These are phyloP conservation scores for Ploettnerulaceae sp. DNA, from an alignment of 2,329 filamentous ascomycete species.

Conservation along the genomic window DNA sequence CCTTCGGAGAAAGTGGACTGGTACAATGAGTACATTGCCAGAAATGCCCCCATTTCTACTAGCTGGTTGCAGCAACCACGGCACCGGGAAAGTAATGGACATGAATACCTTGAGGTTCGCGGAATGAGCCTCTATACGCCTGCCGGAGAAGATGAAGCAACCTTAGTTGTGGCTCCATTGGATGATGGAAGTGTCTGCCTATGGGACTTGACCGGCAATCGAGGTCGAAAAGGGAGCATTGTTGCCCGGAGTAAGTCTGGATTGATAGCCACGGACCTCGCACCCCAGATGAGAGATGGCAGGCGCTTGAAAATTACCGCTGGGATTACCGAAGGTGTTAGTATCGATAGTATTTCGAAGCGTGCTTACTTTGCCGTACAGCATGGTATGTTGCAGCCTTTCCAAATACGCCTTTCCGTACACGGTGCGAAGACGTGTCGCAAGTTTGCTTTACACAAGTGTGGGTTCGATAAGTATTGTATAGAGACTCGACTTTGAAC, in stretches of 20 bases:
- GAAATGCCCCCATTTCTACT: conserved; percentile 67
- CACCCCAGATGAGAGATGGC: conserved; percentile 39
- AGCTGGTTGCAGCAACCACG: conserved; percentile 70
- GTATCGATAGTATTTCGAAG: conserved; percentile 62
- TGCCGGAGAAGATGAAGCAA: conserved; percentile 47
- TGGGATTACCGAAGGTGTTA: conserved; percentile 75
- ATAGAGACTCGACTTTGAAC: too few species aligned
- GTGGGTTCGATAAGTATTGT: neutral
- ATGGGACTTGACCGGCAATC: conserved; percentile 67
- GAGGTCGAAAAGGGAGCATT: conserved; percentile 54
- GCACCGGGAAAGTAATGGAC: conserved; percentile 38
- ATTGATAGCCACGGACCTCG: conserved; percentile 57
- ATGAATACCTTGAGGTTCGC: conserved; percentile 58
- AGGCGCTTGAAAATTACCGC: conserved; percentile 59
- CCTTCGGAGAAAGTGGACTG: conserved; percentile 69
- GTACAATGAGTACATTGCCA: conserved; percentile 85
- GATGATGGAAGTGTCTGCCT: conserved; percentile 85
- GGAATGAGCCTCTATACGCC: conserved; percentile 66
- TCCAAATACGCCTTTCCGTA: neutral
- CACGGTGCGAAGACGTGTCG: neutral
- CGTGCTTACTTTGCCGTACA: conserved; percentile 78
- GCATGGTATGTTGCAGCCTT: conserved; percentile 45
- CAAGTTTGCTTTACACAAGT: neutral
- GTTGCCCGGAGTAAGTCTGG: conserved; percentile 61
- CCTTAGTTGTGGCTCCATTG: conserved; percentile 67